Evolutionary conservation across 2,329 filamentous ascomycete genomes (phyloP).

Genomic region (Xylariomycetidae sp.): DNA sequence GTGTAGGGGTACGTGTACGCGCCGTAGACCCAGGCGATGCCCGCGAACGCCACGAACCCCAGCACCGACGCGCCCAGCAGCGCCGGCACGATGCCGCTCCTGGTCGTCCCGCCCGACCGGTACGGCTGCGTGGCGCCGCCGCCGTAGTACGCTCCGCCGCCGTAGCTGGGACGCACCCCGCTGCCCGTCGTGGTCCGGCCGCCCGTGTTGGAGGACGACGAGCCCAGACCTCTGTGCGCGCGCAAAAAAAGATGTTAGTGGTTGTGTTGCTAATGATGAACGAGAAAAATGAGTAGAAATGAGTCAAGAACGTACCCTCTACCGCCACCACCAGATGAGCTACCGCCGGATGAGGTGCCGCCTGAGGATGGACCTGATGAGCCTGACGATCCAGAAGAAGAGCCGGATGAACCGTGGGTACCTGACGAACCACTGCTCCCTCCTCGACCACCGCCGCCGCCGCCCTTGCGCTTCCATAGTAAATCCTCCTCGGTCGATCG

Average conservation of each 20-base stretch:
- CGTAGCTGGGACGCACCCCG: conserved; percentile 53
- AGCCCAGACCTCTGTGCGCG: conserved; percentile 24
- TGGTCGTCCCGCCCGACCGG: conserved; percentile 42
- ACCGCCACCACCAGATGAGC: conserved; percentile 1
- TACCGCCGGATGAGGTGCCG: too few species aligned
- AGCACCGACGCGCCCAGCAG: conserved; percentile 44
- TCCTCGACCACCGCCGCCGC: conserved; percentile 48
- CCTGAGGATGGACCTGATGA: conserved; percentile 13
- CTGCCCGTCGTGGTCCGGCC: conserved; percentile 53
- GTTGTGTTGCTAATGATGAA: conserved; percentile 1
- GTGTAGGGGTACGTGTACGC: conserved; percentile 53
- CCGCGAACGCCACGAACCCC: conserved; percentile 54
- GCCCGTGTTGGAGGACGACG: conserved; percentile 36
- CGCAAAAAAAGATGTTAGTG: too few species aligned
- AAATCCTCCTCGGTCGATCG: neutral
- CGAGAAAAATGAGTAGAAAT: neutral
- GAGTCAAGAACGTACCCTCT: conserved; percentile 1
- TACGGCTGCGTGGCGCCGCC: conserved; percentile 63
- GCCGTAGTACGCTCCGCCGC: conserved; percentile 61
- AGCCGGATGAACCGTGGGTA: conserved; percentile 7
- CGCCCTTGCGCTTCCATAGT: conserved; percentile 57
- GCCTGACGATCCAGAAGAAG: conserved; percentile 22
- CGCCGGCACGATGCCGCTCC: conserved; percentile 49
- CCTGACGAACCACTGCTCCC: conserved; percentile 27
- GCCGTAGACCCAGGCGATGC: conserved; percentile 51